Base-by-base conservation (phyloP, 805 yeast genomes). In the Candida pseudofarinosa region DNA sequence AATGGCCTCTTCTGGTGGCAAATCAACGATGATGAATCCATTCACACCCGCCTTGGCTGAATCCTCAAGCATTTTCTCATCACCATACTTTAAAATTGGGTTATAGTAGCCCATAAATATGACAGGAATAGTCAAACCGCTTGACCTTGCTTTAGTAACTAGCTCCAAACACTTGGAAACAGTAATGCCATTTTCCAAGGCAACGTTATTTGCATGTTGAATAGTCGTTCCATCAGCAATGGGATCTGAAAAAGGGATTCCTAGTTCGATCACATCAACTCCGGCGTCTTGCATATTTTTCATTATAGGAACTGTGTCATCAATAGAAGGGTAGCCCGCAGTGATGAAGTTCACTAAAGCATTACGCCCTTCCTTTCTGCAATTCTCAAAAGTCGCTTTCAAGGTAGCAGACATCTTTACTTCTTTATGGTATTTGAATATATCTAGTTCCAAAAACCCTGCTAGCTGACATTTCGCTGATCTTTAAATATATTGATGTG, bases 211-310 rank as follows among this genome's bases (percentile, higher is more conserved):
- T 32, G 98, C 88, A 28, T 72, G 81, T 69, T 93, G 99, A 56
- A 93, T 93, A 14, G 96, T 88, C 33, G 98, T 96, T 38, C 99
- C 99, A 64, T 93, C 99, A 28, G 98, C 99, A 62, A 93, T 89
- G 32, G 99, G 99, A 62, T 93, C 99, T 17, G 96, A 84, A 63
- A 93, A 93, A 38, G 99, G 99, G 61, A 93, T 69, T 48, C 99
- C 99, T 37, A 93, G 69, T 68, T 93, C 99, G 53, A 93, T 88
- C 48, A 93, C 77, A 59, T 93, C 98, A 32, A 86, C 95, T 44
- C 99, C 99, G 51, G 96, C 97, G 20, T 79, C 86, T 70, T 93
- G 98, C 69, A 93, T 79, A 17, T 93, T 91, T 60, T 82, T 78
- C 62, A 93, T 62, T 49, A 90, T 79, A 5, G 95, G 95, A 39